These are phyloP conservation scores for Crithidia bombi DNA, from an alignment of 208 protist species.

Conservation along the genomic window DNA sequence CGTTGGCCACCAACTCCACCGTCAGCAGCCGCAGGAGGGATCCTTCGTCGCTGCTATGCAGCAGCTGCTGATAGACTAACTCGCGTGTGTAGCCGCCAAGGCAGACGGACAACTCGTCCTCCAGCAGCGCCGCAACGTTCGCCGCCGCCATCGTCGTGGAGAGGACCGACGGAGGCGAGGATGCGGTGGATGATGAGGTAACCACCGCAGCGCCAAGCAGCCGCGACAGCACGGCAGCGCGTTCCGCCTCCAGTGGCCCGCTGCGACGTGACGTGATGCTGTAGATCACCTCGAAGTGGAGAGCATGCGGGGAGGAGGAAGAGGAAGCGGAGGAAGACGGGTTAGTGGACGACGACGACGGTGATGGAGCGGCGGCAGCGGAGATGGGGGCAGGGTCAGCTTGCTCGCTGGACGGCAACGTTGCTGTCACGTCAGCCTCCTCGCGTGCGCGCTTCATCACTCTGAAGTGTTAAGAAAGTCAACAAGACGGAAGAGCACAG, in stretches of 20 bases:
- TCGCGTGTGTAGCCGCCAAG: slow-evolving; percentile 33
- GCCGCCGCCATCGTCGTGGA: slow-evolving; percentile 6
- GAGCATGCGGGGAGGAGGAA: slow-evolving; percentile 29
- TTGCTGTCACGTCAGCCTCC: background rate
- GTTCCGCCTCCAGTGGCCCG: slow-evolving; percentile 34
- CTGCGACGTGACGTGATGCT: slow-evolving; percentile 34
- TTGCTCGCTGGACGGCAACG: background rate
- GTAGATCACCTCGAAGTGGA: slow-evolving; percentile 37
- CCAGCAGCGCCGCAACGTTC: slow-evolving; percentile 29
- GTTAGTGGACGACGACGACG: background rate
- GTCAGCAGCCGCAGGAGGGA: slow-evolving; percentile 50
- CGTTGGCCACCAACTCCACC: slow-evolving; percentile 73
- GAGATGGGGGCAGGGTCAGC: background rate
- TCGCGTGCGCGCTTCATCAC: slow-evolving; percentile 24
- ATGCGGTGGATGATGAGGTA: background rate
- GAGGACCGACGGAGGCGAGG: background rate
- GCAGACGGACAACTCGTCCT: slow-evolving; percentile 32
- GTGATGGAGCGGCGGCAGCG: background rate
- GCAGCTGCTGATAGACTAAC: slow-evolving; percentile 37
- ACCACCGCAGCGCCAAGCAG: slow-evolving; percentile 14
- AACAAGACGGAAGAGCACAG: slow-evolving; percentile 1
- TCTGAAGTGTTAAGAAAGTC: background rate
- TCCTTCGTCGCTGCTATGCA: slow-evolving; percentile 31
- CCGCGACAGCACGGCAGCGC: slow-evolving; percentile 32
- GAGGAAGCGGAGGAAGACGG: background rate